Evolutionary conservation across 441 rosid genomes (phyloP), one percentile per base, ranked within the genome.

Genomic region (Pelargonium citronellum): DNA sequence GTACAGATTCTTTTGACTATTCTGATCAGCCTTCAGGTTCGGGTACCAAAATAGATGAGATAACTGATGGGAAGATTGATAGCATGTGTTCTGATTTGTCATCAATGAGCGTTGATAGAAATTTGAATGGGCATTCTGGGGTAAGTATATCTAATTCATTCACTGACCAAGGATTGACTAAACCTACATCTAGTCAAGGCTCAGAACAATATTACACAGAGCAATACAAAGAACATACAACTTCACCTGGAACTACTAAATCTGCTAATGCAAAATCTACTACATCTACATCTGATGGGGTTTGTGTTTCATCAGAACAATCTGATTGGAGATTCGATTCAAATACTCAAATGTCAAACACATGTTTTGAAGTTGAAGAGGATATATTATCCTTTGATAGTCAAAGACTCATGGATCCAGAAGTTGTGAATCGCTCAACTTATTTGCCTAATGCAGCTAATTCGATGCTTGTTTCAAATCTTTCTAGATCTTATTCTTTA

Each of bases 371-470:
- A 76, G 74, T 83, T 66, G 91, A 83, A 79, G 90, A 87, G 70
- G 92, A 89, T 77, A 51, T 84, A 69, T 70, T 89, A 69, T 82
- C 85, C 64, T 88, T 86, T 72, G 88, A 84, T 83, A 88, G 77
- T 78, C 97, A 83, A 75, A 84, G 90, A 76, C 84, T 82, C 20
- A 81, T 79, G 67, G 89, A 85, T 78, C 93, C 87, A 15, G 95
- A 87, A 73, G 85, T 84, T 67, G 79, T 79, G 19, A 73, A 67
- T 47, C 83, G 11, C 69, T 73, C 82, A 34, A 74, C 64, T 53
- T 84, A 69, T 79, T 46, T 80, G 71, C 80, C 86, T 46, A 82
- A 76, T 72, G 81, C 89, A 19, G 76, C 85, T 64, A 83, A 80
- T 79, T 71, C 81, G 7, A 70, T 78, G 12, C 85, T 78, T 73